Percentiles rank a stretch among this genome's conserved stretches.
phyloP scores from a whole-genome alignment of 78 protist genomes.

The Dictyostelium citrinum region DNA sequence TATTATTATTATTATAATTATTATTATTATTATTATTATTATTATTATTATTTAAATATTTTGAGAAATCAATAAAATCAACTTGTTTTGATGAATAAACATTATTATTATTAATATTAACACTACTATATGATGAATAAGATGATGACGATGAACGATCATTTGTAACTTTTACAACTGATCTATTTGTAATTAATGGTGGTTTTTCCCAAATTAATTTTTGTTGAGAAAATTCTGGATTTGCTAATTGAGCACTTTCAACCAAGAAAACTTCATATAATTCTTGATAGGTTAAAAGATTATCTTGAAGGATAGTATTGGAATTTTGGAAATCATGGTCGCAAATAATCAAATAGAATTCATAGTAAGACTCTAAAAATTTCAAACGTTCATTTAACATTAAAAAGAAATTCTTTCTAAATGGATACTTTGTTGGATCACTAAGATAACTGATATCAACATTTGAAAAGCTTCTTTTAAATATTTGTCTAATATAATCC shows the following conservation, averaged over 20 bases:
- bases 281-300: not conserved
- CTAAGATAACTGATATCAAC: not conserved
- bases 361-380: constrained; percentile 10
- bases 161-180: not conserved
- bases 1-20: no score
- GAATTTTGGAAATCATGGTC: not conserved
- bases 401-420: constrained; percentile 13
- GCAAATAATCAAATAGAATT: not conserved
- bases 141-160: not conserved
- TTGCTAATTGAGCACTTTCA: constrained; percentile 23
- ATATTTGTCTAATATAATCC: not conserved
- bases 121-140: not conserved
- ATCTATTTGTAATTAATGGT: constrained; percentile 27
- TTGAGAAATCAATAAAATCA: constrained; percentile 22
- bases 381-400: constrained; percentile 10
- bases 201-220: constrained; percentile 36
- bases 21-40: no score
- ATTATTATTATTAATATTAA: not conserved
- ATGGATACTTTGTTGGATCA: not conserved
- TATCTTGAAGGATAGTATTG: not conserved
- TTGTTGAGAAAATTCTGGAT: constrained; percentile 14
- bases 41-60: not conserved
- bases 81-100: not conserved
- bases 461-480: not conserved
- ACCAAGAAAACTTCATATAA: constrained; percentile 1